Base-by-base conservation (phyloP, 768 basidiomycete genomes). In the Tricholoma bakamatsutake region DNA sequence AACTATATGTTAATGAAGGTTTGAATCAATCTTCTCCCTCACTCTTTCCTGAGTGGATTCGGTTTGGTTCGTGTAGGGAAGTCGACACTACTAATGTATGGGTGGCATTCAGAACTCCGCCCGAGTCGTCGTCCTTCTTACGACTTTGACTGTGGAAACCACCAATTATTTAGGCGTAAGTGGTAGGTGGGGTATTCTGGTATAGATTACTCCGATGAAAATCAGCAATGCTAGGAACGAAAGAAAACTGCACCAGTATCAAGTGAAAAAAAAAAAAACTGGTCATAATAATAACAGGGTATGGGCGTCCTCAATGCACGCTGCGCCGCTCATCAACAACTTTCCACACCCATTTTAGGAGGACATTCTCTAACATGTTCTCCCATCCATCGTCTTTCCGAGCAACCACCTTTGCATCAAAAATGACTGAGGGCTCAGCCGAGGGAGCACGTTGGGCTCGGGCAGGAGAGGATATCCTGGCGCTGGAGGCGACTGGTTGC, bases 321-420 rank as follows among this genome's bases (percentile, higher is more conserved):
- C 62, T 67, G 43, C 58, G 62, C 71, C 68, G 81, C 81, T 96
- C 93, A 35, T 82, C 79, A 3, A 90, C 80, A 6, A 85, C 84
- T 28, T 78, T 82, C 21, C 76, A 73, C 54, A 85, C 75, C 93
- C 93, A 95, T 34, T 76, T 71, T 40, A 80, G 47, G 10, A 93
- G 69, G 0, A 82, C 77, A 18, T 62, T 62, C 66, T 88, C 83
- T 5, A 96, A 74, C 87, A 93, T 90, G 24, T 73, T 72, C 54
- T 91, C 85, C 93, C 93, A 96, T 0, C 88, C 90, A 0, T 79
- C 76, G 10, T 88, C 91, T 55, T 77, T 82, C 56, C 82, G 76
- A 28, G 91, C 93, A 2, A 94, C 81, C 2, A 83, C 67, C 45
- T 80, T 79, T 0, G 89, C 82, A 63, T 94, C 90, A 59, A 96